Evolutionary conservation across 768 basidiomycete genomes (phyloP).

Genomic region (Termitomyces sp.): DNA sequence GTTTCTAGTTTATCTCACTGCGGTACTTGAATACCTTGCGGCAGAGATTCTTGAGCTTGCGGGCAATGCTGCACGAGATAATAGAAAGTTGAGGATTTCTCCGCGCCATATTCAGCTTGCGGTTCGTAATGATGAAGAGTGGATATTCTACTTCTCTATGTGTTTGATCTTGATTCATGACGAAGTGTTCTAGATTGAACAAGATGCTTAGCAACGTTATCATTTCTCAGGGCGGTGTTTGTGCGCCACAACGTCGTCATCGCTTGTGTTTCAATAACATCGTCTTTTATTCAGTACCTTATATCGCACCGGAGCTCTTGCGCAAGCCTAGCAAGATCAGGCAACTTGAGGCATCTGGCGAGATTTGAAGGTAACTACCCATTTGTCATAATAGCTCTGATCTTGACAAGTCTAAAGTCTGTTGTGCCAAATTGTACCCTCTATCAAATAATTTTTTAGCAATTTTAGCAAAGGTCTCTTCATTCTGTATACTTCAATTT

Average conservation of each 20-base stretch:
- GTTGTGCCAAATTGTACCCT: background rate
- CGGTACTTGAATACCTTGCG: conserved; percentile 82
- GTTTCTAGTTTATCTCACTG: conserved; percentile 67
- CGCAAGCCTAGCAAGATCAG: conserved; percentile 4
- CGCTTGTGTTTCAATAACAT: background rate
- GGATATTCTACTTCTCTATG: conserved; percentile 1
- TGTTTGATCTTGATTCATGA: background rate
- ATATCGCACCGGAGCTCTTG: conserved; percentile 18
- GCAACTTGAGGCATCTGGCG: background rate
- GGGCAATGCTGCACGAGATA: conserved; percentile 73
- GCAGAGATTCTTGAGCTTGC: conserved; percentile 87
- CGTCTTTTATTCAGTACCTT: conserved; percentile 12
- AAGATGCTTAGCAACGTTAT: conserved; percentile 57
- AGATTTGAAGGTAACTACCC: background rate
- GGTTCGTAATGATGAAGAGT: conserved; percentile 76
- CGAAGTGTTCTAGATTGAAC: conserved; percentile 36
- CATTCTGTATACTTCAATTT: background rate
- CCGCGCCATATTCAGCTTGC: conserved; percentile 82
- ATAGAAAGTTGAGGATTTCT: conserved; percentile 80
- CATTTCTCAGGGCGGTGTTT: conserved; percentile 76
- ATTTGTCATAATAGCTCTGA: background rate
- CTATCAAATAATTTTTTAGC: background rate
- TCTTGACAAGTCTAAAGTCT: background rate
- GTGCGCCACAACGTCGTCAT: conserved; percentile 29
- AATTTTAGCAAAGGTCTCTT: background rate